These are phyloP conservation scores for Sphenostylis stenocarpa DNA, from an alignment of 306 rosid species.

Conservation along the genomic window DNA sequence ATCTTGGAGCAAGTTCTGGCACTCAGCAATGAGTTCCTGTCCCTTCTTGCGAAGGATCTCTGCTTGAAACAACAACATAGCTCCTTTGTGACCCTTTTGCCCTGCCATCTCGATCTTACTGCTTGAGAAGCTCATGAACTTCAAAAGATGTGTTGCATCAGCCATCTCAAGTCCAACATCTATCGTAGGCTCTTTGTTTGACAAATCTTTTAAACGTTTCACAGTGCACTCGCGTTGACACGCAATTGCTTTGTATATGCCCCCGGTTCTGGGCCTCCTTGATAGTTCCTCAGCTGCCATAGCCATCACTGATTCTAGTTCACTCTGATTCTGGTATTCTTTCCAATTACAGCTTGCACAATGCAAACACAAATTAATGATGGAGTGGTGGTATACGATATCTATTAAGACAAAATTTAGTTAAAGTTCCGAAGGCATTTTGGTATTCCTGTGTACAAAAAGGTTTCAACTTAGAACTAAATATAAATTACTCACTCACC, in stretches of 20 bases:
- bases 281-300: constrained; percentile 28
- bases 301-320: constrained; percentile 14
- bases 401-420: not conserved
- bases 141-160: constrained; percentile 29
- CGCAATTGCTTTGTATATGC: constrained; percentile 19
- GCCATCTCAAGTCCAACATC: constrained; percentile 39
- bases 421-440: not conserved
- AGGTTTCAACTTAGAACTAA: not conserved
- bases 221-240: constrained; percentile 17
- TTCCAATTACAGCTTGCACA: constrained; percentile 1
- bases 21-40: constrained; percentile 1
- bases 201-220: constrained; percentile 32
- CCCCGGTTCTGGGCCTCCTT: constrained; percentile 30
- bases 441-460: not conserved
- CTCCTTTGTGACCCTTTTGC: constrained; percentile 29
- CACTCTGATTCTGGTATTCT: constrained; percentile 16
- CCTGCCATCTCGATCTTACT: constrained; percentile 26
- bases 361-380: not conserved
- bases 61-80: constrained; percentile 35
- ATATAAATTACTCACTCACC: not conserved
- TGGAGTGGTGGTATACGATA: not conserved
- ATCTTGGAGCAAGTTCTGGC: constrained; percentile 9
- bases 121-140: constrained; percentile 26
- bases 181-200: constrained; percentile 15
- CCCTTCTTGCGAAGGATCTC: constrained; percentile 31